Evolutionary conservation across 2,329 filamentous ascomycete genomes (phyloP).

Genomic region (Beauveria pseudobassiana): DNA sequence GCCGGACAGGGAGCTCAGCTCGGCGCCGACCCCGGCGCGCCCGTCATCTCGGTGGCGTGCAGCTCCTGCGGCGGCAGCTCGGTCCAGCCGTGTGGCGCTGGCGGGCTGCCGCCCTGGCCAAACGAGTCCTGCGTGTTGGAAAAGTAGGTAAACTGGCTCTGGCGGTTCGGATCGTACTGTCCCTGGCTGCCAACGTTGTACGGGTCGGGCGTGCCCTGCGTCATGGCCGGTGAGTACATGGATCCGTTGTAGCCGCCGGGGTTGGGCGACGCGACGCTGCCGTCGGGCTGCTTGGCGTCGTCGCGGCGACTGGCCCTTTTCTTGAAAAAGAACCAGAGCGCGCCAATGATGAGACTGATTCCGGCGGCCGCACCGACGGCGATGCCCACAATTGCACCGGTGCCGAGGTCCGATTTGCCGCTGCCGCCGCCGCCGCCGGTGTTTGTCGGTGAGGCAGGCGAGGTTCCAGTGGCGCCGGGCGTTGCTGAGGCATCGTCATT

Average conservation of each 20-base stretch:
- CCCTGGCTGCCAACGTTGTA: not conserved
- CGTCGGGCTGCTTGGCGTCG: not conserved
- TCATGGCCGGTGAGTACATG: slow-evolving; percentile 5
- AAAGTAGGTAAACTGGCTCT: slow-evolving; percentile 5
- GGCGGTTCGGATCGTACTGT: not conserved
- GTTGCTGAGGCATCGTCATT: not conserved
- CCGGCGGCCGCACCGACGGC: not conserved
- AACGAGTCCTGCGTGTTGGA: not conserved
- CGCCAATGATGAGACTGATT: not conserved
- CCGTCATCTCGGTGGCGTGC: not conserved
- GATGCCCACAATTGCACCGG: slow-evolving; percentile 6
- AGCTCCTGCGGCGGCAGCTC: slow-evolving; percentile 5
- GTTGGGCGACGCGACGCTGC: not conserved
- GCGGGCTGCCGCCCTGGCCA: not conserved
- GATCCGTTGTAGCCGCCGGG: not conserved
- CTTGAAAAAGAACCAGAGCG: slow-evolving; percentile 1
- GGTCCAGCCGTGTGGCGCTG: not conserved
- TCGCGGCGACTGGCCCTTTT: not conserved
- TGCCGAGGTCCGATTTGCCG: not conserved
- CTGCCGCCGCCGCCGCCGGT: not conserved
- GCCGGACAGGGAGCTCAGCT: not conserved
- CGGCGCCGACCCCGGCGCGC: not conserved
- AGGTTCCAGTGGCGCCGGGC: not conserved
- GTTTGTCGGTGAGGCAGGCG: not conserved
- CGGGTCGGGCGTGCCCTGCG: not conserved